phyloP scores from a whole-genome alignment of 1,284 basidiomycete genomes.

The Ustilago tritici region DNA sequence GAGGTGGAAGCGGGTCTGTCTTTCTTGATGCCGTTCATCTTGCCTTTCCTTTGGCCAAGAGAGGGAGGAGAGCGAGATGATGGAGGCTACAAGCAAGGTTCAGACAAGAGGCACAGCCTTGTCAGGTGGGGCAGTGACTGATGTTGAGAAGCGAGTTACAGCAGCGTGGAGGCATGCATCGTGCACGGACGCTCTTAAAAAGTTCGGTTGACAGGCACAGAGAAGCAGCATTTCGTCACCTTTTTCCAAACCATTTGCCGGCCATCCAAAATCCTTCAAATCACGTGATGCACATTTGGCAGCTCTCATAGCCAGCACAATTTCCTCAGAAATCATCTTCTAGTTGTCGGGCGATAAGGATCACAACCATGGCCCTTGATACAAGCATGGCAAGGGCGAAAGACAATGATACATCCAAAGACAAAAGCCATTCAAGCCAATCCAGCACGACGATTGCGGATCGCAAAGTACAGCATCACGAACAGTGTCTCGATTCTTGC shows the following conservation, averaged over 20 bases:
- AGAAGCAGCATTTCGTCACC: slow-evolving; percentile 11
- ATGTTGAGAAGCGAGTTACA: neutral
- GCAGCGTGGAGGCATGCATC: neutral
- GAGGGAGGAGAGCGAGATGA: neutral
- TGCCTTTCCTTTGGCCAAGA: neutral
- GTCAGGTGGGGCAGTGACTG: neutral
- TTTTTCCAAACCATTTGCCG: neutral
- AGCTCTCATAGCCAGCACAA: slow-evolving; percentile 1
- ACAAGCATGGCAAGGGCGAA: neutral
- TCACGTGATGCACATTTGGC: neutral
- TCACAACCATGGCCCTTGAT: neutral
- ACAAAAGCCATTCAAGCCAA: slow-evolving; percentile 10
- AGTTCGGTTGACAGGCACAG: neutral
- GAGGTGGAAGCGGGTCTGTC: slow-evolving; percentile 10
- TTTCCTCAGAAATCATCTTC: neutral
- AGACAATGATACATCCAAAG: neutral
- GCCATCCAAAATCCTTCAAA: neutral
- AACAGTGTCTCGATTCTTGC: slow-evolving; percentile 58
- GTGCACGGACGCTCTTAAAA: slow-evolving; percentile 19
- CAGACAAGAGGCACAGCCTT: neutral
- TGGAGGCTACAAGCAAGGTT: neutral
- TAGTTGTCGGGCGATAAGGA: neutral
- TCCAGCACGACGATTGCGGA: slow-evolving; percentile 20
- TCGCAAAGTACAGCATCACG: slow-evolving; percentile 44
- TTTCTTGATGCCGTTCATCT: slow-evolving; percentile 45